Percentiles rank a stretch among this genome's conserved stretches.
Evolutionary conservation across 495 filamentous ascomycete genomes (phyloP).

Genomic region (Penicillium silybi): DNA sequence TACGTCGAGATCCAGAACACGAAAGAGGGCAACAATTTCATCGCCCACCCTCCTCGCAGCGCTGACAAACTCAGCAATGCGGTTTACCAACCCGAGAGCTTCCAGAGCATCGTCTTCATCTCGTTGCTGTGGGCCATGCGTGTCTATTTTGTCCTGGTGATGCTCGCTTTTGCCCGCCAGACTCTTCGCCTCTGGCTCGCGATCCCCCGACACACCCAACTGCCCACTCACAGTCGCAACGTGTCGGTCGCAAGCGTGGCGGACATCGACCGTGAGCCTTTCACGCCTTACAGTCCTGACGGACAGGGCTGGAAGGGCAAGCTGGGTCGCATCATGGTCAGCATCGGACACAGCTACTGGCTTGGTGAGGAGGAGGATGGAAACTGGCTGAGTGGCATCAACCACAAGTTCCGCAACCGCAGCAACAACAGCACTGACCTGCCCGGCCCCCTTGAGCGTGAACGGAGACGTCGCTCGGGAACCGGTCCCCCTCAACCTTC

Average conservation of each 20-base stretch:
- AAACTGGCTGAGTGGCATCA: conserved; percentile 58
- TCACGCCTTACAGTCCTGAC: conserved; percentile 59
- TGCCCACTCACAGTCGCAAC: conserved; percentile 43
- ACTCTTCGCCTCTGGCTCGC: conserved; percentile 57
- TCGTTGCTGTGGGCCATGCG: conserved; percentile 65
- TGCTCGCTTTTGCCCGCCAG: conserved; percentile 73
- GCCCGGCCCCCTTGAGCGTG: conserved; percentile 58
- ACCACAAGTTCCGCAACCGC: conserved; percentile 51
- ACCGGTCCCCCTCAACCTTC: conserved; percentile 58
- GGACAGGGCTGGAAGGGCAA: conserved; percentile 75
- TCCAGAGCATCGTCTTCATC: conserved; percentile 72
- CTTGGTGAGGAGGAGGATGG: conserved; percentile 53
- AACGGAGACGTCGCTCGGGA: conserved; percentile 63
- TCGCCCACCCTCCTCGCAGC: conserved; percentile 27
- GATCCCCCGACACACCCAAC: conserved; percentile 41
- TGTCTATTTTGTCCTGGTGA: conserved; percentile 72
- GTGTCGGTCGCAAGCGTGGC: conserved; percentile 44
- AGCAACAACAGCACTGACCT: conserved; percentile 28
- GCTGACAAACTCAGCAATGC: conserved; percentile 43
- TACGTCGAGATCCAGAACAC: conserved; percentile 26
- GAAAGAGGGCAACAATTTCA: conserved; percentile 19
- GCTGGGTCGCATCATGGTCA: conserved; percentile 69
- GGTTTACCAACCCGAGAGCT: conserved; percentile 62
- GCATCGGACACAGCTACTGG: conserved; percentile 71
- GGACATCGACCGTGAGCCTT: conserved; percentile 62